These are phyloP conservation scores for Phaeosphaeriaceae sp. DNA, from an alignment of 2,329 filamentous ascomycete genomes.

Conservation along the genomic window DNA sequence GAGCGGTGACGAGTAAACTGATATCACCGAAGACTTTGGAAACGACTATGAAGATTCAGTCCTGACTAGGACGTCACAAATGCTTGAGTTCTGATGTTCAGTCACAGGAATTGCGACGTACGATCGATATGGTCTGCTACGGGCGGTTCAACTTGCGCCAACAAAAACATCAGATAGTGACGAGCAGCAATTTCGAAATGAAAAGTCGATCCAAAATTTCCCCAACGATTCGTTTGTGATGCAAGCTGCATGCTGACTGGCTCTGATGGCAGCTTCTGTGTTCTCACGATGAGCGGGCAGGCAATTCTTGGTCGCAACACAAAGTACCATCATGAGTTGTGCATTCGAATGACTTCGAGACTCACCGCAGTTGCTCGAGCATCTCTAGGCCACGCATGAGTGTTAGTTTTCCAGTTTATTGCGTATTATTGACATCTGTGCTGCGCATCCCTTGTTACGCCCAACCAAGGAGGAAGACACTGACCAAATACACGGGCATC, in stretches of 20 bases:
- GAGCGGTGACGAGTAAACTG: conserved; percentile 46
- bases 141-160: not conserved
- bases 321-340: not conserved
- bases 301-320: not conserved
- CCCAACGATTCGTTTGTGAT: not conserved
- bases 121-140: not conserved
- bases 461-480: not conserved
- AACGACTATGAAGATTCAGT: not conserved
- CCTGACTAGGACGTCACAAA: not conserved
- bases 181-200: conserved; percentile 20
- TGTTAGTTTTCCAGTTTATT: not conserved
- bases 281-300: not conserved
- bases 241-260: not conserved
- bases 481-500: not conserved
- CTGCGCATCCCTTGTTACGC: not conserved
- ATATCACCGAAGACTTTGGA: conserved; percentile 4
- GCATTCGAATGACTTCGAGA: not conserved
- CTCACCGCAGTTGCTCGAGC: not conserved
- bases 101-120: not conserved
- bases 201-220: conserved; percentile 13
- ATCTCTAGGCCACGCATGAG: not conserved
- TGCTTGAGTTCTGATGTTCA: not conserved
- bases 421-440: not conserved
- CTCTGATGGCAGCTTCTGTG: not conserved
- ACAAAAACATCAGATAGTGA: conserved; percentile 10